Evolutionary conservation across 2,329 filamentous ascomycete genomes (phyloP), one percentile per base, ranked within the genome.

Genomic region (Colletotrichum sansevieriae): DNA sequence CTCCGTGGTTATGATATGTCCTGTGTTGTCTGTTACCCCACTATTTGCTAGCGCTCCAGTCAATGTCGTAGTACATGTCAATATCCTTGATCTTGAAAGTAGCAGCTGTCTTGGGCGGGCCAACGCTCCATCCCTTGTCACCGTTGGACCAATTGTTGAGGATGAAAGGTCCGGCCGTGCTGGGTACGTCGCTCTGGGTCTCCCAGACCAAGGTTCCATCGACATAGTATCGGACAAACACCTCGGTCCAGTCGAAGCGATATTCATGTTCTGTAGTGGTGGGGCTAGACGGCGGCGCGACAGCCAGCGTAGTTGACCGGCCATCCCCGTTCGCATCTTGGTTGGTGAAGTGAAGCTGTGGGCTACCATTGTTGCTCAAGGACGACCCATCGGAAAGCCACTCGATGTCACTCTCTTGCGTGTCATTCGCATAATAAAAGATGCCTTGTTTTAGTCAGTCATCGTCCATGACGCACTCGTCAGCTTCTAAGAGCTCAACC

Each of bases 101-200:
- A 18, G 75, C 74, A 52, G 73, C 68, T 37, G 71, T 12, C 6
- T 68, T 59, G 1, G 75, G 75, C 12, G 75, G 75, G 1, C 75
- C 75, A 25, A 67, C 74, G 1, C 71, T 75, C 75, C 75, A 77
- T 2, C 72, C 72, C 47, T 71, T 70, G 12, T 76, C 73, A 8
- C 75, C 75, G 22, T 74, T 76, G 0, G 75, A 73, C 75, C 75
- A 77, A 66, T 77, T 77, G 37, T 77, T 77, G 57, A 72, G 76
- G n/a, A 77, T 63, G 73, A 75, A 77, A 18, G 74, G 68, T 0
- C 75, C 75, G 18, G 73, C 41, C 0, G 68, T 58, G 10, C 43
- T 75, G 0, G 75, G 75, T 0, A 75, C 74, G 20, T 77, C 72
- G 44, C 67, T 46, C 5, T 55, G 75, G 0, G 75, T 75, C 49